A percentile compares a stretch with the other conserved stretches of the same genome.
Conservation (phyloP, 2,329 filamentous ascomycete genomes). For the Penicillium sp. region DNA sequence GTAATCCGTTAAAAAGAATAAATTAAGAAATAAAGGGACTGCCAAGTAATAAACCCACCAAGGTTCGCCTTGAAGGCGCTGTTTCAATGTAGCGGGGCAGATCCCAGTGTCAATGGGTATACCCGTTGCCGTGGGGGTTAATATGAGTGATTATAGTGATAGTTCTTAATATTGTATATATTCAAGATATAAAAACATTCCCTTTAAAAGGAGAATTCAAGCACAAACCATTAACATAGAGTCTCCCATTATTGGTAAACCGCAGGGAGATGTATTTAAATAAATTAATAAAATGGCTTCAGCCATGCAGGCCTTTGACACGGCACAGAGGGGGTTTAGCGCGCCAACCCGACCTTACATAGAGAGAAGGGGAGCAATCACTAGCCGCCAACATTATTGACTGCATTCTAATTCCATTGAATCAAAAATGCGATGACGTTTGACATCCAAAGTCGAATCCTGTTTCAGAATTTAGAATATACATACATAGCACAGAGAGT, state of each 20-base stretch:
- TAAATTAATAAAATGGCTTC: slow-evolving; percentile 6
- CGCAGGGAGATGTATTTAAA: neutral
- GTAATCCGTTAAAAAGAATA: neutral
- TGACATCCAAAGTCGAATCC: neutral
- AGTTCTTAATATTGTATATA: neutral
- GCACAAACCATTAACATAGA: neutral
- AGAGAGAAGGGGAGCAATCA: slow-evolving; percentile 2
- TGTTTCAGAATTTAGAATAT: neutral
- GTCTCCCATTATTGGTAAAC: neutral
- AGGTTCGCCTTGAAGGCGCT: slow-evolving; percentile 27
- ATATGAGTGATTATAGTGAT: slow-evolving; percentile 12
- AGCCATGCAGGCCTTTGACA: slow-evolving; percentile 14
- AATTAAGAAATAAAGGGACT: slow-evolving; percentile 16
- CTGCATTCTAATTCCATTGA: slow-evolving; percentile 7
- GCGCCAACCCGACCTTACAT: slow-evolving; percentile 23
- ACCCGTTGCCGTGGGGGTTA: slow-evolving; percentile 28
- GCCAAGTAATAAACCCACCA: slow-evolving; percentile 33
- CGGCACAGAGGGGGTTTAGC: slow-evolving; percentile 23
- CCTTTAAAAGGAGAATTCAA: too few species aligned
- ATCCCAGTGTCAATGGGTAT: slow-evolving; percentile 35
- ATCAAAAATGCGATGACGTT: slow-evolving; percentile 8
- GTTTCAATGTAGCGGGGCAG: slow-evolving; percentile 38
- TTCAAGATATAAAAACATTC: neutral
- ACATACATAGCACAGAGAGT: neutral
- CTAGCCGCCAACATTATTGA: slow-evolving; percentile 10